Base-by-base conservation (phyloP, 441 rosid species). In the Euphorbia corollata region DNA sequence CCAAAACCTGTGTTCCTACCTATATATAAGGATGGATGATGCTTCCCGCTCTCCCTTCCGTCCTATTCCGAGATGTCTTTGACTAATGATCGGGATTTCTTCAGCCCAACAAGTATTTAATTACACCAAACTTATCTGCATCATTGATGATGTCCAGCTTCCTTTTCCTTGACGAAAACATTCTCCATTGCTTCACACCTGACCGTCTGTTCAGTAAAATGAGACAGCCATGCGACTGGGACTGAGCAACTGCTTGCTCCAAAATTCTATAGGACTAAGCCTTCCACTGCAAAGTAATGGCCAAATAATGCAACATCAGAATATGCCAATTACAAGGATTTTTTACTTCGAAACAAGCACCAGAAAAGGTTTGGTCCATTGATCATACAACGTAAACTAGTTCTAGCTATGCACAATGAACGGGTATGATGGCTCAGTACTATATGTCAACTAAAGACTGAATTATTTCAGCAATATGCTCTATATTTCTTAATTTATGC, bases 101-200 rank as follows among this genome's bases (percentile, higher is more conserved):
- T 73, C 79, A 67, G 61, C 70, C 79, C 71, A 36, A 69, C 58
- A 73, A 62, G 76, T 75, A 74, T 77, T 65, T 73, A 77, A 60
- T 75, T 78, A 81, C 80, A 80, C 55, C 73, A 71, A 4, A n/a
- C 41, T 1, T 68, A 84, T 67, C 69, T 68, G 79, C 81, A 61
- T 69, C 76, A 59, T 65, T 41, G 56, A 63, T 41, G 57, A 67
- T 60, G 65, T 63, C 53, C 58, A 68, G 76, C 70, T 65, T 74
- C 56, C 41, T 76, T 67, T 67, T 63, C 45, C 70, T 67, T 19
- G 19, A 60, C 54, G 65, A 66, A 67, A 66, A 70, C 64, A 61
- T 43, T 63, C 68, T 68, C 68, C 64, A 71, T 72, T 59, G 79
- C 80, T 32, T 36, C 73, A 69, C 73, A 68, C 78, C 73, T 64